Base-by-base conservation (phyloP, 2,329 filamentous ascomycete genomes). In the Plenodomus tracheiphilus region DNA sequence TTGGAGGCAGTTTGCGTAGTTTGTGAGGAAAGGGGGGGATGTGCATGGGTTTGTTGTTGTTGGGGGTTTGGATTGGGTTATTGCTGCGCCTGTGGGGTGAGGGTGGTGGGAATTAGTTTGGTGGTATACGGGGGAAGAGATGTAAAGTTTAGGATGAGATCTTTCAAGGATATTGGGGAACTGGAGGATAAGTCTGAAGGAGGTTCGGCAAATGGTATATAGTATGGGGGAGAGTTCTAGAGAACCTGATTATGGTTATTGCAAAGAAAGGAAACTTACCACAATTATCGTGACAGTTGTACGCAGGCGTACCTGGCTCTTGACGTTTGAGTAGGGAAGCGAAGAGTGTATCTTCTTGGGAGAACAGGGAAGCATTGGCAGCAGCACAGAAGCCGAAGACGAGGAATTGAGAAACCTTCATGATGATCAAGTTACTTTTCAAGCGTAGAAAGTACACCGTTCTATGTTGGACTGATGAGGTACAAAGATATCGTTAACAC, bases 281-380 rank as follows among this genome's bases (percentile, higher is more conserved):
- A 67, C 79, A 81, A 63, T 76, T 75, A 56, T 75, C 72, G 54
- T 81, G 79, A 65, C 79, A 82, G 36, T 79, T 67, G 58, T 76
- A 80, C 6, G 66, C 53, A 4, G 76, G 70, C 4, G 73, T 73
- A 5, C 76, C 77, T 11, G 75, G 75, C 16, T 74, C 72, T 58
- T 79, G 76, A n/a, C 77, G 75, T 56, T 70, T 74, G 43, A 71
- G 48, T n/a, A 79, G 57, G 21, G 53, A 34, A 15, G 49, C 37
- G 18, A 64, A 61, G 17, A 52, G 17, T 3, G 46, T 34, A 8
- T 60, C 56, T 22, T 65, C 50, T 15, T 41, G n/a, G 10, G 40
- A 22, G 17, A 51, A 18, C 16, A 44, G 28, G 13, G 61, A 46
- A 10, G 53, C 58, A 16, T 47, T 44, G 36, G 49, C 53, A 13